phyloP scores from a whole-genome alignment of 2,329 filamentous ascomycete genomes.

The Aspergillus versicolor region DNA sequence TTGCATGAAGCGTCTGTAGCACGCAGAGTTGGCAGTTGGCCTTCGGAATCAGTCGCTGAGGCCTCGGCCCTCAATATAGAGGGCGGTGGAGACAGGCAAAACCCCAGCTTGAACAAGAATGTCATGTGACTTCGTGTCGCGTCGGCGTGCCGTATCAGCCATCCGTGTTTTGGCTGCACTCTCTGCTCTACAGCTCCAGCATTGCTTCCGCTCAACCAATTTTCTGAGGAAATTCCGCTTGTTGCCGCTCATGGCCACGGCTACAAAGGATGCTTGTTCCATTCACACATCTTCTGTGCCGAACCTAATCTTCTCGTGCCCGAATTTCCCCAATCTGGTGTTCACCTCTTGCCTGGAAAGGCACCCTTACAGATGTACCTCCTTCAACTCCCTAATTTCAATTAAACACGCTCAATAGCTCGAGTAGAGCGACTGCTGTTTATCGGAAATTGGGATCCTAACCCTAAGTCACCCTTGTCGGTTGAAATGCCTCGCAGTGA shows the following conservation, averaged over 20 bases:
- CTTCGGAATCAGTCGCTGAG: background rate
- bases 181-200: conserved; percentile 6
- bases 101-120: background rate
- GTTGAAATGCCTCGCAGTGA: conserved; percentile 69
- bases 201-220: conserved; percentile 10
- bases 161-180: background rate
- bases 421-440: conserved; percentile 50
- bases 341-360: conserved; percentile 37
- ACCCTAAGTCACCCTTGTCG: conserved; percentile 77
- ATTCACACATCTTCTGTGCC: background rate
- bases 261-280: background rate
- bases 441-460: conserved; percentile 81
- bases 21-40: background rate
- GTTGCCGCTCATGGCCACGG: background rate
- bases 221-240: background rate
- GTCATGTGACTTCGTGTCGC: conserved; percentile 6
- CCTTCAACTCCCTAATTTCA: conserved; percentile 78
- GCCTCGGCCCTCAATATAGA: background rate
- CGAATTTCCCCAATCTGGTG: conserved; percentile 18
- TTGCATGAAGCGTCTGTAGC: background rate
- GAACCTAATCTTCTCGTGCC: background rate
- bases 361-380: conserved; percentile 58
- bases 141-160: background rate
- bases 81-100: background rate
- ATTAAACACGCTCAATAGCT: conserved; percentile 49